These are phyloP conservation scores for Aspergillus niger DNA, from an alignment of 2,329 filamentous ascomycete species.

Conservation along the genomic window DNA sequence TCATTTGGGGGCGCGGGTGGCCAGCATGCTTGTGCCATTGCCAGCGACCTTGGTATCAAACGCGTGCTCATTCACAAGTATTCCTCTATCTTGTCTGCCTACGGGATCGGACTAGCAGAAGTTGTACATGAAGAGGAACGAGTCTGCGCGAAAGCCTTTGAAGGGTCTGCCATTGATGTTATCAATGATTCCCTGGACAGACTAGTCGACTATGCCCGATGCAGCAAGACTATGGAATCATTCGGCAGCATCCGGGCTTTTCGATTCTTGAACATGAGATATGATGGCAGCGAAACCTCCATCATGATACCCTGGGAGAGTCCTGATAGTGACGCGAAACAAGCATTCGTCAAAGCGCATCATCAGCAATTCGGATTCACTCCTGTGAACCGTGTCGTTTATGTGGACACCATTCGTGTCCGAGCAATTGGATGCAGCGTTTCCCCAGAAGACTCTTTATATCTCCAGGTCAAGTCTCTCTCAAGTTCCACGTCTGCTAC, in stretches of 20 bases:
- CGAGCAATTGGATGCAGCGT: conserved; percentile 29
- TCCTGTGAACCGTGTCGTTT: conserved; percentile 26
- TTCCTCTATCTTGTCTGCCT: conserved; percentile 85
- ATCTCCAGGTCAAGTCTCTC: too few relatives aligned
- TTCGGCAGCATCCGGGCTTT: not conserved
- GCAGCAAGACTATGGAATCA: too few relatives aligned
- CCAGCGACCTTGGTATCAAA: conserved; percentile 74
- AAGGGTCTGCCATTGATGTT: not conserved
- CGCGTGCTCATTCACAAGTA: conserved; percentile 85
- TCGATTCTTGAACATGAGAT: conserved; percentile 43
- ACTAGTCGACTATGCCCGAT: too few relatives aligned
- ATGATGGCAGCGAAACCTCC: conserved; percentile 49
- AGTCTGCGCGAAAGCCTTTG: conserved; percentile 31
- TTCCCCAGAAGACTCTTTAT: too few relatives aligned
- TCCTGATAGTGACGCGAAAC: conserved; percentile 36
- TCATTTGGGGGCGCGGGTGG: conserved; percentile 89
- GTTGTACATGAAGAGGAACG: conserved; percentile 71
- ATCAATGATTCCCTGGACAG: not conserved
- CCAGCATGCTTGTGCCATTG: conserved; percentile 87
- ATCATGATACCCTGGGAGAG: conserved; percentile 42
- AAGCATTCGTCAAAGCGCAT: conserved; percentile 43
- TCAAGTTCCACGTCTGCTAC: too few relatives aligned
- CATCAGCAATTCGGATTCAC: conserved; percentile 49
- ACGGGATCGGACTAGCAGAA: conserved; percentile 87
- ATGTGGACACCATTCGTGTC: conserved; percentile 44